Conservation (phyloP, 805 yeast species). For the Candida koratica region DNA sequence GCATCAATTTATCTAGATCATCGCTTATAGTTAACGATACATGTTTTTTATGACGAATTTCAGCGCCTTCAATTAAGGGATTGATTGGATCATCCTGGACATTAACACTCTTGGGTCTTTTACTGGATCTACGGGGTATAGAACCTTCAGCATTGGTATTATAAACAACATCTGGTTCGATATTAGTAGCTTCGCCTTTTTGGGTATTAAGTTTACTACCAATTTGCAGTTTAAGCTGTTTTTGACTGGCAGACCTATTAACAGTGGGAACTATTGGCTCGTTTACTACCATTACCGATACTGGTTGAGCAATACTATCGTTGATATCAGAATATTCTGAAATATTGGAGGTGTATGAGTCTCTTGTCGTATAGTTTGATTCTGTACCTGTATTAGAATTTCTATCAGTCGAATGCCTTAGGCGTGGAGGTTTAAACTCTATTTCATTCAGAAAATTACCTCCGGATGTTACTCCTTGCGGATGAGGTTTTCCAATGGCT, state of each 20-base stretch:
- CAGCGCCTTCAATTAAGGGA: slow-evolving; percentile 1
- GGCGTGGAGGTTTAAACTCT: slow-evolving; percentile 6
- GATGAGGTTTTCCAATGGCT: slow-evolving; percentile 6
- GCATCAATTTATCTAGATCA: slow-evolving; percentile 39
- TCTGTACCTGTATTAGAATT: slow-evolving; percentile 3
- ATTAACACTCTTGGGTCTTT: slow-evolving; percentile 33
- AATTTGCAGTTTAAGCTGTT: slow-evolving; percentile 5
- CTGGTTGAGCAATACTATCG: slow-evolving; percentile 20
- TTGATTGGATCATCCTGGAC: slow-evolving; percentile 1
- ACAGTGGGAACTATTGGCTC: slow-evolving; percentile 15
- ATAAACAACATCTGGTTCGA: slow-evolving; percentile 28
- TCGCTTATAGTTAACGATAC: slow-evolving; percentile 29
- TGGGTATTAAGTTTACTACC: slow-evolving; percentile 6
- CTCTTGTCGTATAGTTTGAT: slow-evolving; percentile 10
- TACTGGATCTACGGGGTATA: slow-evolving; percentile 37
- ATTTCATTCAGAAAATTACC: slow-evolving; percentile 1
- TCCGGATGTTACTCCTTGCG: slow-evolving; percentile 2
- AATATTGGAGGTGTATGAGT: slow-evolving; percentile 19
- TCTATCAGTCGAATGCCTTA: background rate
- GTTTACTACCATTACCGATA: slow-evolving; percentile 20
- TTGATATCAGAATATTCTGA: slow-evolving; percentile 22
- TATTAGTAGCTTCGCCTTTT: slow-evolving; percentile 10
- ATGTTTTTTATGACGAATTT: slow-evolving; percentile 16
- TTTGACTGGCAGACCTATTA: slow-evolving; percentile 13
- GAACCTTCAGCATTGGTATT: slow-evolving; percentile 34